Conservation (phyloP, 1,284 basidiomycete species). For the Apiotrichum sp. region DNA sequence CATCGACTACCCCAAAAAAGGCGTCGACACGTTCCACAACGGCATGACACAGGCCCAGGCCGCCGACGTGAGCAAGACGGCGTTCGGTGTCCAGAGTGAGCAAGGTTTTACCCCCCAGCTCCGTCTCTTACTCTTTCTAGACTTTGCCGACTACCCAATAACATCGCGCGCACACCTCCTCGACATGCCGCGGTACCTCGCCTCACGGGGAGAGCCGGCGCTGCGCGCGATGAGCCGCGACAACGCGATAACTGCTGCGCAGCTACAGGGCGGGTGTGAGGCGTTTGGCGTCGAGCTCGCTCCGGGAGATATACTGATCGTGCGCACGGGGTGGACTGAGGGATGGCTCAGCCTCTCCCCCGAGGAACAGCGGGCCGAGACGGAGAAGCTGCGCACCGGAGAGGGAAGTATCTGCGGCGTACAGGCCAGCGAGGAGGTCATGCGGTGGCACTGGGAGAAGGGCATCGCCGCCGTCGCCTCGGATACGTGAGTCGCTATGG, state of each 20-base stretch:
- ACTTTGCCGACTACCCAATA: constrained; percentile 14
- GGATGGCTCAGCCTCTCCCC: constrained; percentile 35
- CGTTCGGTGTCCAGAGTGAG: constrained; percentile 13
- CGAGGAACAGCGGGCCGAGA: constrained; percentile 21
- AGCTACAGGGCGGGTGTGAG: constrained; percentile 21
- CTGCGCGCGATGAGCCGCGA: constrained; percentile 30
- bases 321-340: constrained; percentile 44
- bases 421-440: constrained; percentile 31
- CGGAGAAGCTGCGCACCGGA: constrained; percentile 16
- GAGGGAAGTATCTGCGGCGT: constrained; percentile 26
- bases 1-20: constrained; percentile 13
- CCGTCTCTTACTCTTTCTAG: neutral
- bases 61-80: constrained; percentile 1
- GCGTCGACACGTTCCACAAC: constrained; percentile 11
- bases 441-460: constrained; percentile 48
- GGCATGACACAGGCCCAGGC: constrained; percentile 10
- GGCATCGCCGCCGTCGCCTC: constrained; percentile 48
- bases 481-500: constrained; percentile 34
- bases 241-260: constrained; percentile 25
- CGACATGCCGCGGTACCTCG: constrained; percentile 26
- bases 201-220: constrained; percentile 34
- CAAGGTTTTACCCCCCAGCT: too few species aligned
- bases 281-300: constrained; percentile 32
- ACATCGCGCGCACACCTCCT: constrained; percentile 16
- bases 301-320: constrained; percentile 43